Evolutionary conservation across 768 basidiomycete species (phyloP), one percentile per base, ranked within the genome.

Genomic region (Suillus lakei): DNA sequence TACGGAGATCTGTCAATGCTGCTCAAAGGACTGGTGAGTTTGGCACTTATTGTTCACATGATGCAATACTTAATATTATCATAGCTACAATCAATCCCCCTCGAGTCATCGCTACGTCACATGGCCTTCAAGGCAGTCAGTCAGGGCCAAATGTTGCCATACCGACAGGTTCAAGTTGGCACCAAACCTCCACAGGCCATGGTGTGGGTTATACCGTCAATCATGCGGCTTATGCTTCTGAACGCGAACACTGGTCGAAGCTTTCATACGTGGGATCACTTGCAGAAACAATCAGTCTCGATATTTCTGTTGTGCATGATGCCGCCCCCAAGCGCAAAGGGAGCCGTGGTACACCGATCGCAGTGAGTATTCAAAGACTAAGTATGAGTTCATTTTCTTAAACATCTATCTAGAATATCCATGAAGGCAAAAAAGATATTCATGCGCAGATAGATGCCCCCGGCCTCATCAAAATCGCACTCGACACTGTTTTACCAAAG

Each of bases 281-380:
- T 10, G 61, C 60, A 13, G 61, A 66, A 36, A 66, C 36, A 1
- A 66, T 66, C 46, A 28, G 16, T 1, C 44, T 66, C 1, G 44
- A 38, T 13, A 58, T 66, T 16, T 62, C 65, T 36, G 65, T 60
- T 4, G 32, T 62, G 5, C 28, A 62, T 38, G 61, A 66, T 21
- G 55, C 55, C 36, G 65, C 32, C 3, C 30, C 46, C 0, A 44
- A 32, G 54, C 21, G 21, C 7, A n/a, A 48, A 36, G 28, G 39
- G 61, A 18, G 41, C 15, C 41, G 15, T 15, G 55, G 65, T 18
- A 60, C 36, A 16, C 44, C 54, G 13, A 51, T 67, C 39, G 58
- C 62, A 5, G 66, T 64, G 53, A 43, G 41, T 62, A 16, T 36
- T 36, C 34, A 32, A 32, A 32, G 32, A 32, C 32, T 32, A 32